Percentiles rank a stretch among this genome's conserved stretches.
These are phyloP conservation scores for Prunella vulgaris DNA, from an alignment of 257 asterid genomes.

Conservation along the genomic window DNA sequence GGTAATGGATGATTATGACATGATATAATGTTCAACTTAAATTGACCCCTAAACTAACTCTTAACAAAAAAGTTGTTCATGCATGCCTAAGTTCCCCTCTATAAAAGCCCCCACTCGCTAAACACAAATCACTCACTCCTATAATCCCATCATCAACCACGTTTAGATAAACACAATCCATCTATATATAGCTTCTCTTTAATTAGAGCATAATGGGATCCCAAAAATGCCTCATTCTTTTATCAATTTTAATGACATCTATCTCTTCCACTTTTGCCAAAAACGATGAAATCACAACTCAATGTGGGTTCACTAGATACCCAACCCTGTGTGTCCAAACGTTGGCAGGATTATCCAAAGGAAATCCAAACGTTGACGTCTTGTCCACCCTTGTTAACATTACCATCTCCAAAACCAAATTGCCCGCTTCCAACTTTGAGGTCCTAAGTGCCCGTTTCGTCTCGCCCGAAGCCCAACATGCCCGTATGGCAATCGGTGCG, in stretches of 20 bases:
- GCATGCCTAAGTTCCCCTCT: not conserved
- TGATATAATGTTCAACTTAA: not conserved
- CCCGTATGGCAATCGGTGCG: slow-evolving; percentile 47
- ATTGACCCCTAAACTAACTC: slow-evolving; percentile 31
- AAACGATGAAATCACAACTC: slow-evolving; percentile 15
- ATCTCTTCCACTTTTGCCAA: not conserved
- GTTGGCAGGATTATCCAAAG: slow-evolving; percentile 25
- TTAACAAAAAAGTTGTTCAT: not conserved
- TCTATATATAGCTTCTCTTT: no score
- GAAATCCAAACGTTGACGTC: slow-evolving; percentile 25
- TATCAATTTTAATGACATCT: slow-evolving; percentile 13
- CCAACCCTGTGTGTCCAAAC: slow-evolving; percentile 55
- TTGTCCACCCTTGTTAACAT: slow-evolving; percentile 43
- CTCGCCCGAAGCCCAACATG: slow-evolving; percentile 45
- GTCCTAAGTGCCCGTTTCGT: slow-evolving; percentile 39
- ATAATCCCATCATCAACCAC: not conserved
- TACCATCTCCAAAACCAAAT: slow-evolving; percentile 35
- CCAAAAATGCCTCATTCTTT: slow-evolving; percentile 15
- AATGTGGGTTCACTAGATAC: slow-evolving; percentile 60
- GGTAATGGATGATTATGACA: not conserved
- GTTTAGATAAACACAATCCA: not conserved
- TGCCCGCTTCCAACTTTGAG: slow-evolving; percentile 46
- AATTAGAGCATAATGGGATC: slow-evolving; percentile 28
- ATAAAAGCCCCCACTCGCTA: slow-evolving; percentile 25
- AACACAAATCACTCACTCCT: slow-evolving; percentile 6